phyloP scores from a whole-genome alignment of 192 early-diverging fungal species.

The Linnemannia elongata region DNA sequence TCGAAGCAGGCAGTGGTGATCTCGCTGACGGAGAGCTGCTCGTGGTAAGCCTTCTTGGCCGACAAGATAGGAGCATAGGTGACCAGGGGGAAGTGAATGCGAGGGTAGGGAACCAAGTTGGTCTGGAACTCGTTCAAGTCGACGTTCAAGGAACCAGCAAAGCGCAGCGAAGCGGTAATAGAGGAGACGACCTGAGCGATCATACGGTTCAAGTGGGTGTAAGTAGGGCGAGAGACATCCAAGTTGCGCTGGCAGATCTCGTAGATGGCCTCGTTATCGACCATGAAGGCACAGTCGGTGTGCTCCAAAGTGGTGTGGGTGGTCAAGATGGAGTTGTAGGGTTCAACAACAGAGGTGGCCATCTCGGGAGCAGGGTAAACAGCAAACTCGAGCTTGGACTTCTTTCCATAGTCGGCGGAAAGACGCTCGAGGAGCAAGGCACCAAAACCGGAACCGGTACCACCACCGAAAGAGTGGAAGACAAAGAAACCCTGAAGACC shows the following conservation, averaged over 20 bases:
- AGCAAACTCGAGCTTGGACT: slow-evolving; percentile 99
- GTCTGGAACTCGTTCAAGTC: slow-evolving; percentile 99
- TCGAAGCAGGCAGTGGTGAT: slow-evolving; percentile 99
- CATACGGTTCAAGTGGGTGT: slow-evolving; percentile 97
- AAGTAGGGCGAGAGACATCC: slow-evolving; percentile 96
- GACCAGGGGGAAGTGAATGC: slow-evolving; percentile 99
- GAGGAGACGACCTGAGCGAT: slow-evolving; percentile 99
- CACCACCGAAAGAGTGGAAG: slow-evolving; percentile 99
- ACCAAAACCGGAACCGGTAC: slow-evolving; percentile 99
- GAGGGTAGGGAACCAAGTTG: slow-evolving; percentile 99
- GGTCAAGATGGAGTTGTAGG: slow-evolving; percentile 99
- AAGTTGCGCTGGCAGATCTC: slow-evolving; percentile 99
- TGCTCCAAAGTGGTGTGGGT: slow-evolving; percentile 99
- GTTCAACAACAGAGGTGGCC: slow-evolving; percentile 97
- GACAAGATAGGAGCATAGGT: slow-evolving; percentile 97
- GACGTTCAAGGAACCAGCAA: slow-evolving; percentile 98
- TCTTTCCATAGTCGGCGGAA: slow-evolving; percentile 99
- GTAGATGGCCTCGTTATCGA: slow-evolving; percentile 99
- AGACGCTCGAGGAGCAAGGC: slow-evolving; percentile 98
- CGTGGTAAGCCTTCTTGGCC: slow-evolving; percentile 96
- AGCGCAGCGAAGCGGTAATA: slow-evolving; percentile 99
- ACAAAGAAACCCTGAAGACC: slow-evolving; percentile 99
- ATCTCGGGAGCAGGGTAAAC: slow-evolving; percentile 99
- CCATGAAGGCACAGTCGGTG: slow-evolving; percentile 99
- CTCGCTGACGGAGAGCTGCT: slow-evolving; percentile 94